Percentiles rank a stretch among this genome's conserved stretches.
phyloP scores from a whole-genome alignment of 108 stramenopile genomes.

The Cyclotella atomus region DNA sequence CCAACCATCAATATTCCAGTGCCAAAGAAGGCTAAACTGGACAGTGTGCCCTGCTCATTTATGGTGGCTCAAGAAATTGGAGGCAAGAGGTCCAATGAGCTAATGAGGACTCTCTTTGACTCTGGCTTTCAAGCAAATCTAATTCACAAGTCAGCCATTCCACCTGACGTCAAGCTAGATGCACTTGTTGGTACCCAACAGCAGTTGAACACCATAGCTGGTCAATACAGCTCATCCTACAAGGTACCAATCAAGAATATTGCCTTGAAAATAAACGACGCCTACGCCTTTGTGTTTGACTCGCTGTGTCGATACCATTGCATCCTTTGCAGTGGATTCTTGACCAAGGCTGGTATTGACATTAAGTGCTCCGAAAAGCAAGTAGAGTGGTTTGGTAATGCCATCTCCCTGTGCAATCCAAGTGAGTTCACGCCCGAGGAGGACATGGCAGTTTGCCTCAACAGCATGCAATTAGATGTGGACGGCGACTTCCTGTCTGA shows the following conservation, averaged over 20 bases:
- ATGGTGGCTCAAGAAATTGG: slow-evolving; percentile 2
- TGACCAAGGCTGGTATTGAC: slow-evolving; percentile 1
- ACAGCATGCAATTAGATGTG: not conserved
- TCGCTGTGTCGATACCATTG: slow-evolving; percentile 28
- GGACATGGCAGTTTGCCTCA: not conserved
- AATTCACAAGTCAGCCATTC: slow-evolving; percentile 6
- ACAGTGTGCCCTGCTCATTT: not conserved
- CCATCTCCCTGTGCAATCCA: slow-evolving; percentile 12
- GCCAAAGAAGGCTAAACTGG: not conserved
- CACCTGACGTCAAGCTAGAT: not conserved
- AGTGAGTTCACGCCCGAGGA: not conserved
- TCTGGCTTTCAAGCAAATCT: not conserved
- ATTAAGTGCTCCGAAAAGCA: not conserved
- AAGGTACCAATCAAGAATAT: not conserved
- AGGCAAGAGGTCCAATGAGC: not conserved
- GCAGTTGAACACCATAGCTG: not conserved
- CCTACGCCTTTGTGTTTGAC: slow-evolving; percentile 22
- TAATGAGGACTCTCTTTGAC: not conserved
- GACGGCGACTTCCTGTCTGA: not conserved
- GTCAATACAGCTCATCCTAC: not conserved
- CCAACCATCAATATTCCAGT: not conserved
- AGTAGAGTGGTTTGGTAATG: slow-evolving; percentile 20
- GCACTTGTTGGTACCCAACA: not conserved
- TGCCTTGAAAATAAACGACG: not conserved
- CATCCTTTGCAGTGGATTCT: slow-evolving; percentile 47